Conservation (phyloP, 2,329 filamentous ascomycete species). For the Emericellopsis atlantica region DNA sequence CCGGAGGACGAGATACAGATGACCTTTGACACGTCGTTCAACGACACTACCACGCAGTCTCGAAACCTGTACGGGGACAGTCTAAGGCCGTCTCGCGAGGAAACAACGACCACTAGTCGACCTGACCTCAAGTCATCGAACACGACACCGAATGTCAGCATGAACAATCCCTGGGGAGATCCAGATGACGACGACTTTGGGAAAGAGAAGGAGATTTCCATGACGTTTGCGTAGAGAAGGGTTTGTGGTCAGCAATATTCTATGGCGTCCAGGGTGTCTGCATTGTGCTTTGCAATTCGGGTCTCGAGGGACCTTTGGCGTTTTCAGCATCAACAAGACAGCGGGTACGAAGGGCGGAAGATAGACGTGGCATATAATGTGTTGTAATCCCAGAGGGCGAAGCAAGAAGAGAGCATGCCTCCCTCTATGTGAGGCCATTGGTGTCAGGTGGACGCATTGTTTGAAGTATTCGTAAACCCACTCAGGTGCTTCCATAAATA, state of each 20-base stretch:
- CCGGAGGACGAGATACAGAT: slow-evolving; percentile 46
- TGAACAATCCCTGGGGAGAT: slow-evolving; percentile 58
- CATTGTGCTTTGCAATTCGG: background rate
- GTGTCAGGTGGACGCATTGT: too few relatives aligned
- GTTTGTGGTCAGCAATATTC: background rate
- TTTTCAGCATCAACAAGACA: too few relatives aligned
- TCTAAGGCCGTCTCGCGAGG: background rate
- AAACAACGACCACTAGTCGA: slow-evolving; percentile 9
- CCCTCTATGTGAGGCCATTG: too few relatives aligned
- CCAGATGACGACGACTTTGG: slow-evolving; percentile 57
- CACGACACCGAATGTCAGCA: slow-evolving; percentile 35
- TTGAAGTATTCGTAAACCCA: too few relatives aligned
- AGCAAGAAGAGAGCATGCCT: too few relatives aligned
- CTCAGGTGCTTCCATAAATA: too few relatives aligned
- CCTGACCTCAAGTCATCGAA: slow-evolving; percentile 23
- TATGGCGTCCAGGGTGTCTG: too few relatives aligned
- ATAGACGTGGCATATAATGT: too few relatives aligned
- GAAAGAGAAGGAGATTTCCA: slow-evolving; percentile 61
- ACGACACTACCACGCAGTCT: slow-evolving; percentile 16
- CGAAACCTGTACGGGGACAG: background rate
- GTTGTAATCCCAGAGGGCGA: too few relatives aligned
- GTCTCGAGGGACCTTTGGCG: too few relatives aligned
- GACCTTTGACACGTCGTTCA: slow-evolving; percentile 58
- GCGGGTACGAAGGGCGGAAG: too few relatives aligned
- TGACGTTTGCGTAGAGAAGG: slow-evolving; percentile 58